Conservation (phyloP, 352 stramenopile species). For the Aphanomyces stellatus region DNA sequence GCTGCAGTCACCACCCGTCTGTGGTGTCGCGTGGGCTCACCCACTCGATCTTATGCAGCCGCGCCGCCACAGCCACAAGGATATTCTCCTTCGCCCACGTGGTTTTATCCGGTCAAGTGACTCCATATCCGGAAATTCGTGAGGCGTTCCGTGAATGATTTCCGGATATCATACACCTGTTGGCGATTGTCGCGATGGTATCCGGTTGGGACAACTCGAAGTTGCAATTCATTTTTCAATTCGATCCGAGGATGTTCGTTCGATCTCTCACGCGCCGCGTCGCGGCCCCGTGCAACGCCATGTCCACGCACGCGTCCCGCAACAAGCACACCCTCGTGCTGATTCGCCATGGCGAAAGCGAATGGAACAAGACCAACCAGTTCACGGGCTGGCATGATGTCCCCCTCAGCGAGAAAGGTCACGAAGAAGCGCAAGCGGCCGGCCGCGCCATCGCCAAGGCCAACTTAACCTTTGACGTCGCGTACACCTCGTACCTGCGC, state of each 20-base stretch:
- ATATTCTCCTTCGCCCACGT: too few species aligned
- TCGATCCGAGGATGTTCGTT: not conserved
- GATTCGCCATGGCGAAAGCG: slow-evolving; percentile 90
- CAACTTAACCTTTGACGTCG: slow-evolving; percentile 91
- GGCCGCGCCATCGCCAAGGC: slow-evolving; percentile 86
- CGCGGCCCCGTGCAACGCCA: not conserved
- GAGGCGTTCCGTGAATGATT: not conserved
- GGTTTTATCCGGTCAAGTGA: not conserved
- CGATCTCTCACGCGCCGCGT: not conserved
- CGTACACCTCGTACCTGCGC: slow-evolving; percentile 94
- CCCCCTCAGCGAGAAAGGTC: slow-evolving; percentile 82
- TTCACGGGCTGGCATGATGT: slow-evolving; percentile 94
- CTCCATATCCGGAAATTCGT: not conserved
- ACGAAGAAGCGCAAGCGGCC: slow-evolving; percentile 86
- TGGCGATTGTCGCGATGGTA: not conserved
- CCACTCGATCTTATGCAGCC: too few species aligned
- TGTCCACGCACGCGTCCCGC: slow-evolving; percentile 18
- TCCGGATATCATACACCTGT: not conserved
- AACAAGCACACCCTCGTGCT: slow-evolving; percentile 88
- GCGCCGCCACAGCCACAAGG: not conserved
- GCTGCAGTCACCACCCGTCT: too few species aligned
- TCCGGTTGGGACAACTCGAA: not conserved
- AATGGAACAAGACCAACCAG: slow-evolving; percentile 93
- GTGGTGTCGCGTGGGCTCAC: not conserved
- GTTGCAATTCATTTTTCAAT: not conserved